Percentiles rank a stretch among this genome's conserved stretches.
These are phyloP conservation scores for Bacidia gigantensis DNA, from an alignment of 495 filamentous ascomycete species.

Conservation along the genomic window DNA sequence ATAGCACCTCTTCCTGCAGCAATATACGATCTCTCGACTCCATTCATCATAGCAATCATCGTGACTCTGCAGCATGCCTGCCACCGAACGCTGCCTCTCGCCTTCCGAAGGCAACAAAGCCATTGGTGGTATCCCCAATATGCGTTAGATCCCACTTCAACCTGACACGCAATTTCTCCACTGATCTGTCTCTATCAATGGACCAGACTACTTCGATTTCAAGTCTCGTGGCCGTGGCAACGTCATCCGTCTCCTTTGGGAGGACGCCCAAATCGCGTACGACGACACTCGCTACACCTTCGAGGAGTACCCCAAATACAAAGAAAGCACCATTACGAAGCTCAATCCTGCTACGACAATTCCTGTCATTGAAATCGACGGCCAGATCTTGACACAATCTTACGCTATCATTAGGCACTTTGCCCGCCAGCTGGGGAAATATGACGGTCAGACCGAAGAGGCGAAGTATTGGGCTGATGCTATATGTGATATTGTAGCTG, in stretches of 20 bases:
- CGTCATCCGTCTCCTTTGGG: constrained; percentile 27
- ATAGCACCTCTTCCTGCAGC: too few species aligned
- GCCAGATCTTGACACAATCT: constrained; percentile 28
- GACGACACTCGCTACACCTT: constrained; percentile 28
- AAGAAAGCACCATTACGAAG: constrained; percentile 20
- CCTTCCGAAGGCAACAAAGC: constrained; percentile 16
- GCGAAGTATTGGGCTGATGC: constrained; percentile 32
- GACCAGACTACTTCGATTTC: constrained; percentile 30
- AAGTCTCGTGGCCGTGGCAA: constrained; percentile 30
- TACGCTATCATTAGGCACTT: constrained; percentile 29
- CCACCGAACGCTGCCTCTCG: constrained; percentile 14
- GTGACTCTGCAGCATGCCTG: constrained; percentile 13
- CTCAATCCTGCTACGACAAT: constrained; percentile 26
- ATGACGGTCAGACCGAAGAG: constrained; percentile 27
- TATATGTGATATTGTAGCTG: constrained; percentile 31
- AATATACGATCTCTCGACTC: too few species aligned
- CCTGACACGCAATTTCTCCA: too few species aligned
- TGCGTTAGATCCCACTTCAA: constrained; percentile 7
- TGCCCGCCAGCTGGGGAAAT: constrained; percentile 24
- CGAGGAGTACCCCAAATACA: constrained; percentile 28
- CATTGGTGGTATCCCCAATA: constrained; percentile 22
- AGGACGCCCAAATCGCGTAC: constrained; percentile 31
- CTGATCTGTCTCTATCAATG: too few species aligned
- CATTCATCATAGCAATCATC: too few species aligned
- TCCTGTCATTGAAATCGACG: constrained; percentile 30